Evolutionary conservation across 371 early-diverging fungal genomes (phyloP), one percentile per base, ranked within the genome.

Genomic region (Nosema muscidifuracis): DNA sequence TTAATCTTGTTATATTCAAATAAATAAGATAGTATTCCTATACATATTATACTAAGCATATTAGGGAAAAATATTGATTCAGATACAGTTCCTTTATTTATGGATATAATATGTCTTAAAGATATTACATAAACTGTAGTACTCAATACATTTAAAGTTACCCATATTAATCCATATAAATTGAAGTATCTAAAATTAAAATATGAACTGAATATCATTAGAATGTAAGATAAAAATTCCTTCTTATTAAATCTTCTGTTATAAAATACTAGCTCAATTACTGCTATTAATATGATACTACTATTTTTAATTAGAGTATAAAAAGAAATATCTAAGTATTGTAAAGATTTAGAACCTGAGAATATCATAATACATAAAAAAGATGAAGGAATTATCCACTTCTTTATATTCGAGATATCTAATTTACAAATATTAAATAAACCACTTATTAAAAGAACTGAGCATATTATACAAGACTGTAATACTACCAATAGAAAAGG

Each of bases 271-370:
- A 86, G 86, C 80, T 98, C 99, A 33, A 91, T 90, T 71, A 92
- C 89, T 9, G 97, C 97, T 74, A 93, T 90, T 31, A 94, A 76
- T 69, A 96, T 92, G 68, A 98, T 95, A 30, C 94, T 92, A 72
- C 93, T 75, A 85, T 98, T 98, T 84, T 98, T 98, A 83, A 95
- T 93, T 56, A 98, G 88, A 30, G 97, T 96, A 77, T 93, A 97
- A 9, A 97, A 81, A 10, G 95, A 77, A 40, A 84, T 75, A 34
- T 89, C 87, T 43, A 98, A 85, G 81, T 88, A 92, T 75, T 92
- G 90, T 9, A 96, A 81, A 83, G 89, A 85, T 89, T 94, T 85
- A 86, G 91, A 84, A 42, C 97, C 97, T 2, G 94, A 92, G 83
- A 93, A 95, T 65, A 98, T 90, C 97, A 98, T 98, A 55, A 87